Evolutionary conservation across 2,329 filamentous ascomycete genomes (phyloP).

Genomic region (Piedraia hortae): DNA sequence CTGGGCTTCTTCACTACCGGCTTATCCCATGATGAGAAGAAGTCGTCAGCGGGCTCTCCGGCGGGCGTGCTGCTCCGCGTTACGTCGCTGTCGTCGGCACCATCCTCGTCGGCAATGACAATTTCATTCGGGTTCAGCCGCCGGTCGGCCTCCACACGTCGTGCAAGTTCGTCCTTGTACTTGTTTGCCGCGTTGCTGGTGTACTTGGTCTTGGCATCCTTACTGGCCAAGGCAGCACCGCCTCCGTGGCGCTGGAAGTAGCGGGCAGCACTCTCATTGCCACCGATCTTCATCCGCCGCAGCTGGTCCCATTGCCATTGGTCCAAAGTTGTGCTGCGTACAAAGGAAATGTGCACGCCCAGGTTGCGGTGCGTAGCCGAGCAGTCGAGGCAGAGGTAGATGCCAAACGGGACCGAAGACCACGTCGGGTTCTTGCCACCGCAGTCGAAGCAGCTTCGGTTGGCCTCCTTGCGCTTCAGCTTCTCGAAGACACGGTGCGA

Average conservation of each 20-base stretch:
- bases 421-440: slow-evolving; percentile 93
- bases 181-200: slow-evolving; percentile 77
- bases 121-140: slow-evolving; percentile 62
- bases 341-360: slow-evolving; percentile 96
- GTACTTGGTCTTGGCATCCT: slow-evolving; percentile 92
- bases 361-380: slow-evolving; percentile 92
- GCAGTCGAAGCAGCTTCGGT: slow-evolving; percentile 99
- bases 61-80: slow-evolving; percentile 51
- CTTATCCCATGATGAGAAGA: slow-evolving; percentile 98
- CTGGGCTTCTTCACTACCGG: slow-evolving; percentile 88
- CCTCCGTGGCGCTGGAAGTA: slow-evolving; percentile 95
- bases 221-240: slow-evolving; percentile 77
- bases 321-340: slow-evolving; percentile 92
- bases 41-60: slow-evolving; percentile 64
- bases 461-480: slow-evolving; percentile 75
- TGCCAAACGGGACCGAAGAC: slow-evolving; percentile 75
- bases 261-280: slow-evolving; percentile 92
- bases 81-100: slow-evolving; percentile 26
- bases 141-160: slow-evolving; percentile 55
- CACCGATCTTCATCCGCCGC: slow-evolving; percentile 89
- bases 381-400: slow-evolving; percentile 95
- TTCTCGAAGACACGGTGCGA: slow-evolving; percentile 97
- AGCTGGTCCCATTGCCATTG: slow-evolving; percentile 98
- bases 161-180: slow-evolving; percentile 91
- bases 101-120: slow-evolving; percentile 44